A percentile compares a stretch with the other conserved stretches of the same genome.
Evolutionary conservation across 2,329 filamentous ascomycete genomes (phyloP).

Genomic region (Colletotrichum sp.): DNA sequence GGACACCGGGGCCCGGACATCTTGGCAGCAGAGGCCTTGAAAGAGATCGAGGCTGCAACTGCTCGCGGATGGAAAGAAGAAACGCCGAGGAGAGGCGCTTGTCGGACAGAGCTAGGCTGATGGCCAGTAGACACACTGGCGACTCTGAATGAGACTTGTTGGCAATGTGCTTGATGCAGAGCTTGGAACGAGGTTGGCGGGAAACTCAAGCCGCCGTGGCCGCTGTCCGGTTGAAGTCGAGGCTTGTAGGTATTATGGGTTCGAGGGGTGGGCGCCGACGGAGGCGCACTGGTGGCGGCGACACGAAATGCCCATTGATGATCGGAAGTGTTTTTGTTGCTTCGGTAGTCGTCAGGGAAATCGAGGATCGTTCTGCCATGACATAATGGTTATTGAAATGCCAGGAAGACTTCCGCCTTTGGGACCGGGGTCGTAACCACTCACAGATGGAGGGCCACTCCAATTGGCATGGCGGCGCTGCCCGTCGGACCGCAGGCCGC

Average conservation of each 20-base stretch:
- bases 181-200: not conserved
- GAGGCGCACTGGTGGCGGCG: not conserved
- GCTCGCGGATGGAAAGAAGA: no score
- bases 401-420: not conserved
- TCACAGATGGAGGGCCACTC: not conserved
- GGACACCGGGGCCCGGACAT: accelerated
- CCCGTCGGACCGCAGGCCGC: not conserved
- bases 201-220: not conserved
- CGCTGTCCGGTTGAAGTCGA: not conserved
- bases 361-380: not conserved
- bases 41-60: no score
- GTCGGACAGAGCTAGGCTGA: not conserved
- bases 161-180: not conserved
- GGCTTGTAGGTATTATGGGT: not conserved
- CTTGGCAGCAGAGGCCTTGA: not conserved
- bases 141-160: accelerated
- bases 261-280: not conserved
- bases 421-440: not conserved
- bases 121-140: not conserved
- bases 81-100: accelerated
- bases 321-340: not conserved
- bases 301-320: not conserved
- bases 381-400: not conserved
- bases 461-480: not conserved
- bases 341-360: not conserved